Base-by-base conservation (phyloP, 192 early-diverging fungal species). In the Dissophora ornata region DNA sequence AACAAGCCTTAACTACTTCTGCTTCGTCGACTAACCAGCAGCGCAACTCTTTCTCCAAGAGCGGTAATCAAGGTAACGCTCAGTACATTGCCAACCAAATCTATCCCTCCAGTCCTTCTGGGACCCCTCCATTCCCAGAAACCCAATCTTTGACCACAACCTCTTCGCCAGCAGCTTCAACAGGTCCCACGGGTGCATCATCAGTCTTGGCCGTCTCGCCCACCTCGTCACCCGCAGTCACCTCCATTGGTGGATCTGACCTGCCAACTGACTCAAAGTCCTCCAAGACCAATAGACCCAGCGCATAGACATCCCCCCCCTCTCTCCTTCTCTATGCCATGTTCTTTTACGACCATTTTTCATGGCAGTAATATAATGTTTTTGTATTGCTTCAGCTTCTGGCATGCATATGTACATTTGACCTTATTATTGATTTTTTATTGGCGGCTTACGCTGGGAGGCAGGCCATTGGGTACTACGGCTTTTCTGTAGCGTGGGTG, bases 401-500 rank as follows among this genome's bases (percentile, higher is more conserved):
- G n/a, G n/a, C n/a, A n/a, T n/a, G n/a, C n/a, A n/a, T n/a, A n/a
- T n/a, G n/a, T n/a, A n/a, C n/a, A n/a, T n/a, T n/a, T n/a, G n/a
- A n/a, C n/a, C 36, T 38, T 38, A 38, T 38, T 38, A 38, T 38
- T 38, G 13, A 38, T 6, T 9, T 38, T 38, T 60, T 54, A 66
- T 42, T 21, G 19, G 18, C 52, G 63, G 26, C 34, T 45, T 12
- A 38, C n/a, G 46, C 46, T 68, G 28, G n/a, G 18, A 18, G 66
- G 47, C 22, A 36, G 22, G n/a, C 54, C 56, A 58, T 57, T 45
- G n/a, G 56, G 66, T 15, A 68, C n/a, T n/a, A 10, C n/a, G 1
- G 46, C 21, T 26, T 19, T 48, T 21, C 25, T 55, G n/a, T 69
- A 41, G 7, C 28, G 57, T 13, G 48, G 67, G 38, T 59, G 67